Conservation (phyloP, 75 land plant species). For the Cryptomeria japonica region DNA sequence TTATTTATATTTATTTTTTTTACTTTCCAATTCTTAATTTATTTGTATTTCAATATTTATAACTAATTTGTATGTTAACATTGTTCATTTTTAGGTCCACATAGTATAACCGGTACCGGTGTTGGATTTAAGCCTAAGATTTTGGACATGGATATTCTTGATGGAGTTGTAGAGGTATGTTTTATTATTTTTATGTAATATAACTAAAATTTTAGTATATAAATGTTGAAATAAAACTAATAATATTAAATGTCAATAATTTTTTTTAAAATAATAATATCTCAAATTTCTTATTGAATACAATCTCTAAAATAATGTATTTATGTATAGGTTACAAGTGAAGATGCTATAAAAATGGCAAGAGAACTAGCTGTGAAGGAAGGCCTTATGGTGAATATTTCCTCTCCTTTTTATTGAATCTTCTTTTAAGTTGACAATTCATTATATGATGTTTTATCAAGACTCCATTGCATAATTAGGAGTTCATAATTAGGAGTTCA, state of each 20-base stretch:
- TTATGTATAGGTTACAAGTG: conserved; percentile 57
- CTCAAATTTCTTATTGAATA: no score
- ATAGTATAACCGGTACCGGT: conserved; percentile 84
- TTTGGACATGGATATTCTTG: conserved; percentile 77
- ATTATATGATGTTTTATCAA: no score
- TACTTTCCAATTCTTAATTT: not conserved
- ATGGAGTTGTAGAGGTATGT: conserved; percentile 69
- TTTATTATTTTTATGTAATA: conserved; percentile 1
- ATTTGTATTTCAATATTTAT: not conserved
- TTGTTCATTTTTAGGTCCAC: conserved; percentile 49
- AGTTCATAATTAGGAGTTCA: no score
- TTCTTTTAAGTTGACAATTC: no score
- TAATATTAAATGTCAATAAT: no score
- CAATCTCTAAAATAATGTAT: no score
- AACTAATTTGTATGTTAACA: not conserved
- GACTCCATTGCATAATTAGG: no score
- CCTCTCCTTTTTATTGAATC: no score
- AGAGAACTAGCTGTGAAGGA: conserved; percentile 47
- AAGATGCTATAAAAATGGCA: conserved; percentile 80
- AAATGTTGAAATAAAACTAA: not conserved
- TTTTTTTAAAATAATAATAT: no score
- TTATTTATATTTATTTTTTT: not conserved
- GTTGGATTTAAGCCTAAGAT: conserved; percentile 84
- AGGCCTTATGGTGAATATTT: not conserved
- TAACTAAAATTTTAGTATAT: not conserved